Evolutionary conservation across 805 yeast species (phyloP), one percentile per base, ranked within the genome.

Genomic region (Pichia heedii): DNA sequence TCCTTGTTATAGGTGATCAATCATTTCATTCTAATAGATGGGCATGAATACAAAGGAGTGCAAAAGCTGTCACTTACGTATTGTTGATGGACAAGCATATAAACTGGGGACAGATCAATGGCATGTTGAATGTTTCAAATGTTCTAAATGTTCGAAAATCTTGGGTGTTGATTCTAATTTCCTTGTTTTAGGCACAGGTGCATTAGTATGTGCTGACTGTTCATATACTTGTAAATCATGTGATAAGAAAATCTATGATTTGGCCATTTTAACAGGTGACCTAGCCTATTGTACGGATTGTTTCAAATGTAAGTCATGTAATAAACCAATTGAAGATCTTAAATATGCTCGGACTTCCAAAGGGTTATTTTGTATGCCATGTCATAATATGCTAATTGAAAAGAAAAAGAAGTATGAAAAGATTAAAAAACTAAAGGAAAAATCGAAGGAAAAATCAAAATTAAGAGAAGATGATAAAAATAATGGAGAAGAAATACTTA

Each of bases 41-140:
- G 32, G 32, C 5, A 16, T n/a, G 5, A 29, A 29, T 29, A 4
- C 30, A 52, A 55, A 56, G 37, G 42, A 42, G 19, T 63, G 68
- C 47, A 60, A 60, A 41, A 56, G 54, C 42, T 75, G 80, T 50
- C 55, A 66, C 33, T 57, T 71, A 46, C 67, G 81, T 22, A 84
- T 90, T 39, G 74, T 75, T 18, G 95, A 86, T 55, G 96, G 96
- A 27, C 94, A 89, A 51, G 97, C 97, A 3, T 93, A 87, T 59
- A 97, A 90, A 60, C 69, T 90, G 40, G 96, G 96, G 21, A 94
- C 84, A 22, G 90, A 87, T 58, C 77, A 96, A 50, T 93, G 98
- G 98, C 98, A 93, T 61, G 83, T 87, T 44, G 75, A 83, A 49
- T 93, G 98, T 64, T 93, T 93, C 65, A 73, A 79, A 38, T 93